Conservation (phyloP, 2,329 filamentous ascomycete species). For the Venturia effusa region DNA sequence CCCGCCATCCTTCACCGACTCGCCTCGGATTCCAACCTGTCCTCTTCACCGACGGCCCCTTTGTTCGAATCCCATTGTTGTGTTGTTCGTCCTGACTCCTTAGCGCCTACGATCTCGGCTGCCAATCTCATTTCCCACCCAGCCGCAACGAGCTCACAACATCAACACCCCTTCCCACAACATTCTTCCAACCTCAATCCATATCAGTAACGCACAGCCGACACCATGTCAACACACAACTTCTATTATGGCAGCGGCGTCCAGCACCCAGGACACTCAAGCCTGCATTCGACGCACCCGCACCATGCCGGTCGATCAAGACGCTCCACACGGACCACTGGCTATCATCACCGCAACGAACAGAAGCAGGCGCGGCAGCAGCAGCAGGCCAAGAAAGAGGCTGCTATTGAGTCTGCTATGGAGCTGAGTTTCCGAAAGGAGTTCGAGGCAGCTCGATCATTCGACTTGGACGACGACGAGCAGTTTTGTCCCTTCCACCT, state of each 20-base stretch:
- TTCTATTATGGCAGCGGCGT: slow-evolving; percentile 38
- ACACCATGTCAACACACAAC: slow-evolving; percentile 31
- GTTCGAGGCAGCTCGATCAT: slow-evolving; percentile 85
- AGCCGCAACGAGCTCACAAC: not conserved
- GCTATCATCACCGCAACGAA: slow-evolving; percentile 77
- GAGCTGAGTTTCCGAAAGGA: slow-evolving; percentile 71
- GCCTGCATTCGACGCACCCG: slow-evolving; percentile 53
- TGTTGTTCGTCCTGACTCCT: not conserved
- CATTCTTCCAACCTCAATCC: not conserved
- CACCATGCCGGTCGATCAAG: slow-evolving; percentile 79
- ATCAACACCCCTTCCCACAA: not conserved
- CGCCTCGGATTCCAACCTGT: not conserved
- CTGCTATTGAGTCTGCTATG: slow-evolving; percentile 55
- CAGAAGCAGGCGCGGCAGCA: slow-evolving; percentile 45
- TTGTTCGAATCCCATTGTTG: not conserved
- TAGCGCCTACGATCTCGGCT: not conserved
- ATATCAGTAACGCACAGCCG: not conserved
- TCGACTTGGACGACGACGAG: slow-evolving; percentile 91
- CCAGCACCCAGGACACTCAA: slow-evolving; percentile 37
- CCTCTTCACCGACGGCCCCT: not conserved
- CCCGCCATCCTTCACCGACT: not conserved
- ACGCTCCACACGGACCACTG: slow-evolving; percentile 68
- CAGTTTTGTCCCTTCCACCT: slow-evolving; percentile 84
- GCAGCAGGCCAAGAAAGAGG: slow-evolving; percentile 76
- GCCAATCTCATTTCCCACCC: not conserved